phyloP scores from a whole-genome alignment of 2,329 filamentous ascomycete species.

The Oidium heveae region DNA sequence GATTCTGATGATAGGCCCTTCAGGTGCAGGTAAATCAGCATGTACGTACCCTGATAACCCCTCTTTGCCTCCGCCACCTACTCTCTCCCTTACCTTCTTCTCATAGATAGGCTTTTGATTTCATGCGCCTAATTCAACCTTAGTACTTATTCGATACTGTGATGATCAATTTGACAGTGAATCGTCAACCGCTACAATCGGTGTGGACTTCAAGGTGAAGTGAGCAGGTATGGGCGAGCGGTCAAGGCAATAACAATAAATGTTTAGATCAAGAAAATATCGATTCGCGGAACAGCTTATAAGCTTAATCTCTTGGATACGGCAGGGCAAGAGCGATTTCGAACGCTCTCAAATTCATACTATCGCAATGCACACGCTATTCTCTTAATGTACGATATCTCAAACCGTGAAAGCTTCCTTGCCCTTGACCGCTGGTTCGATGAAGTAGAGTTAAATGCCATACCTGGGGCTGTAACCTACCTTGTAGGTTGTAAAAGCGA shows the following conservation, averaged over 20 bases:
- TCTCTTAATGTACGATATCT: slow-evolving; percentile 85
- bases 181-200: slow-evolving; percentile 27
- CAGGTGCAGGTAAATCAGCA: slow-evolving; percentile 29
- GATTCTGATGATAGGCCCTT: slow-evolving; percentile 28
- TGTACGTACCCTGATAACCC: slow-evolving; percentile 15
- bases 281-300: slow-evolving; percentile 25
- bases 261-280: slow-evolving; percentile 24
- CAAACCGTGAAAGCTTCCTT: slow-evolving; percentile 29
- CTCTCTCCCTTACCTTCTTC: not conserved
- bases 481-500: slow-evolving; percentile 28
- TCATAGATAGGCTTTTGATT: not conserved
- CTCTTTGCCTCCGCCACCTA: not conserved
- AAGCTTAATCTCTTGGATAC: slow-evolving; percentile 44
- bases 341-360: slow-evolving; percentile 80
- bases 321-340: slow-evolving; percentile 86
- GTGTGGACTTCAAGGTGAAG: slow-evolving; percentile 28
- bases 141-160: slow-evolving; percentile 28
- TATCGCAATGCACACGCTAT: slow-evolving; percentile 89
- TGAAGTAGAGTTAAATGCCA: slow-evolving; percentile 25
- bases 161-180: slow-evolving; percentile 31
- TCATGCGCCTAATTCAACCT: not conserved
- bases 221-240: not conserved
- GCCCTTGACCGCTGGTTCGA: slow-evolving; percentile 28
- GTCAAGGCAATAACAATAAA: no score
- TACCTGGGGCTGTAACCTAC: slow-evolving; percentile 23